Percentiles rank a stretch among this genome's conserved stretches.
Conservation (phyloP, 192 early-diverging fungal species). For the Backusella parvicylindrica region DNA sequence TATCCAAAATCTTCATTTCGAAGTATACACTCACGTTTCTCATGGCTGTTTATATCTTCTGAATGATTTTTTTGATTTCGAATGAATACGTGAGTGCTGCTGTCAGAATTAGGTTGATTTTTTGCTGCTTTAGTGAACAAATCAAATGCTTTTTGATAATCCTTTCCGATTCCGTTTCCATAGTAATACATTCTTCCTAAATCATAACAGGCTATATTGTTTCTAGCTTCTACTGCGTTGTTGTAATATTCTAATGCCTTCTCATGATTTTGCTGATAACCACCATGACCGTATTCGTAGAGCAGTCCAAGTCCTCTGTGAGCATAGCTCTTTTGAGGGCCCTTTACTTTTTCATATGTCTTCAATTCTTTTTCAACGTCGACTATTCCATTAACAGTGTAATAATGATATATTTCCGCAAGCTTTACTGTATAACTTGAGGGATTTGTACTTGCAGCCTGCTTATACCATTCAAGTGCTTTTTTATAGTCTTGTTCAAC, state of each 20-base stretch:
- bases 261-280: neutral
- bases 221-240: conserved; percentile 40
- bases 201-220: conserved; percentile 56
- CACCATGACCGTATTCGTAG: neutral
- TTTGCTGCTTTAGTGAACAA: neutral
- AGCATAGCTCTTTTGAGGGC: neutral
- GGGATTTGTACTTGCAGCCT: neutral
- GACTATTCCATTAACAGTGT: neutral
- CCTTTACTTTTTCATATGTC: neutral
- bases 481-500: conserved; percentile 39
- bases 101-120: neutral
- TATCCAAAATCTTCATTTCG: neutral
- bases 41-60: neutral
- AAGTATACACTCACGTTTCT: neutral
- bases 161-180: conserved; percentile 48
- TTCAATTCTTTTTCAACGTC: neutral
- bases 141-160: conserved; percentile 36
- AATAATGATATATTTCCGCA: neutral
- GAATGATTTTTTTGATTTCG: neutral
- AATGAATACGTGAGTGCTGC: neutral
- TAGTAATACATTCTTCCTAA: conserved; percentile 72
- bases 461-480: neutral
- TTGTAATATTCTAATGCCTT: conserved; percentile 54
- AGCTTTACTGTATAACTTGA: neutral
- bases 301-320: neutral